Percentiles rank a stretch among this genome's conserved stretches.
Conservation (phyloP, 75 land plant species). For the Cunninghamia lanceolata region DNA sequence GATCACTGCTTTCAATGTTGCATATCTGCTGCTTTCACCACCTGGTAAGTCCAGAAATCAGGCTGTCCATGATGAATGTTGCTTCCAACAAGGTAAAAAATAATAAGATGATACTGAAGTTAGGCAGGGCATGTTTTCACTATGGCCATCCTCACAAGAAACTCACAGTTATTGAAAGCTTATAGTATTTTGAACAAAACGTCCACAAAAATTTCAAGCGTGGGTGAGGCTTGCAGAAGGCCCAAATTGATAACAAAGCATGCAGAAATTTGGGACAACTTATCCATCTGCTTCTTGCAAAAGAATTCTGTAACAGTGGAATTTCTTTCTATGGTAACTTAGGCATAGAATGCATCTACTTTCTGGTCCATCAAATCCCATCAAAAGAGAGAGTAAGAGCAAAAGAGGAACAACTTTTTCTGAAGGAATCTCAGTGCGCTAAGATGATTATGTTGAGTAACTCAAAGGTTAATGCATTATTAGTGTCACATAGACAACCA, state of each 20-base stretch:
- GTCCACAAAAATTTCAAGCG: not conserved
- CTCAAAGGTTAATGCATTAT: not conserved
- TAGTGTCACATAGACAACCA: not conserved
- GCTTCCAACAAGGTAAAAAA: not conserved
- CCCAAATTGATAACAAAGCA: not conserved
- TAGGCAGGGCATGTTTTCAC: not conserved
- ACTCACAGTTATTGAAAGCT: not conserved
- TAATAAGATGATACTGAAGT: not conserved
- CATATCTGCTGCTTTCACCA: not conserved
- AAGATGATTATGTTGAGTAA: not conserved
- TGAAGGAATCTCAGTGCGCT: not conserved
- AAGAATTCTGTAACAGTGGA: no score
- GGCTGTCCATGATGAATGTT: no score
- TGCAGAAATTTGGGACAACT: not conserved
- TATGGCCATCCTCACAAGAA: not conserved
- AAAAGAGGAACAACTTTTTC: not conserved
- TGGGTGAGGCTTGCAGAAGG: not conserved
- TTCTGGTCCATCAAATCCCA: not conserved
- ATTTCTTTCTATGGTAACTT: not conserved
- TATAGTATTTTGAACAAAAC: not conserved
- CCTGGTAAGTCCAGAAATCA: no score
- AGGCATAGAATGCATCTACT: not conserved
- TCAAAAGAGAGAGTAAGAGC: not conserved
- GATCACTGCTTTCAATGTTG: not conserved
- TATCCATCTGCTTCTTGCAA: not conserved